Base-by-base conservation (phyloP, 2,329 filamentous ascomycete genomes). In the Emmonsiellopsis sp. region DNA sequence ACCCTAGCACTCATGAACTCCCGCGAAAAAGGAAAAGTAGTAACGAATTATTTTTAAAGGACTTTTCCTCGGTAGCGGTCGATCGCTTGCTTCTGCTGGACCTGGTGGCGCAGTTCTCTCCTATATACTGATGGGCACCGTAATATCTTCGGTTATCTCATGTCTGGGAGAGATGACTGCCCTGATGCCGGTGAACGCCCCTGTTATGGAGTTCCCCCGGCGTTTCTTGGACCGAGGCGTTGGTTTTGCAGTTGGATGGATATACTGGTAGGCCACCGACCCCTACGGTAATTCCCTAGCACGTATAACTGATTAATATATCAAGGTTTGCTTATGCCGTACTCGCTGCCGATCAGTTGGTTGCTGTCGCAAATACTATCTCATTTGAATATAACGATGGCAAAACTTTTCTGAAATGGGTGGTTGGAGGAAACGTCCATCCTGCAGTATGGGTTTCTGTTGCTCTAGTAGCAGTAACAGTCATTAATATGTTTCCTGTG, bases 161-260 rank as follows among this genome's bases (percentile, higher is more conserved):
- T 74, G 70, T 48, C 57, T 76, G 6, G 72, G 73, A 14, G 70
- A 73, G 57, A 71, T 71, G 69, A 69, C 69, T 11, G 70, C 70
- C 2, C 61, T 72, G 48, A 68, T 71, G 46, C 68, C 70, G 37
- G 69, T 72, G 10, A 70, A 69, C 39, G 69, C 69, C 13, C 65
- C 70, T 2, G 69, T 69, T 34, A 69, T 70, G 50, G 68, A 71
- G 54, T 72, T 73, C 53, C 65, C 66, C 32, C 60, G 66, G 31
- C 62, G 69, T 37, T 73, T 71, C 59, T 57, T 73, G 34, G 70
- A 73, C 57, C 67, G 72, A 60, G 69, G 70, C 32, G 65, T 75
- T 17, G 73, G 72, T 36, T 74, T 72, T 61, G 71, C 72, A 1
- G 68, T 68, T 13, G 73, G 71, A 2, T 76, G 73, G 74, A 73